Evolutionary conservation across 169 alveolate genomes (phyloP), one percentile per base, ranked within the genome.

Genomic region (Nephromyces sp.): DNA sequence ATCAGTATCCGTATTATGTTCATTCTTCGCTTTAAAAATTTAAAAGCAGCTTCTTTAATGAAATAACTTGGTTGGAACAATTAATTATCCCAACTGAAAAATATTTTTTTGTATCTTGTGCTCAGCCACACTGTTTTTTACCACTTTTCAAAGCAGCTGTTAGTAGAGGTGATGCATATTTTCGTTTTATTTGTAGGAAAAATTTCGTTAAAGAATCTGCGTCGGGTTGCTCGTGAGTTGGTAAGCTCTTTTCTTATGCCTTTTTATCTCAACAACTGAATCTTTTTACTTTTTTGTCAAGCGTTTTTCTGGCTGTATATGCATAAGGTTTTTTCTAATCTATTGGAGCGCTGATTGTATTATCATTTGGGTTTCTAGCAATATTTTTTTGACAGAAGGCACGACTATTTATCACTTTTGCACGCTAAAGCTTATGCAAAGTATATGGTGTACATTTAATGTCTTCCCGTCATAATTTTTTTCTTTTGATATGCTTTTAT

Each of bases 201-300:
- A 81, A 93, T 94, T 52, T 86, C 95, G 29, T 81, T 94, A 62
- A 92, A 90, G 82, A 94, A 96, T 76, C 88, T 96, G 32, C 91
- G 94, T 72, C 87, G 98, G 67, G 98, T 96, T 8, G 96, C 98
- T 29, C 85, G 90, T 76, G 99, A 96, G 73, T 82, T 96, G 68
- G 94, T 87, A 53, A 66, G 84, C 51, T 24, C 51, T 25, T n/a
- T 8, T 6, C 52, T 22, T 3, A 2, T 15, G 68, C 6, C 32
- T 1, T 43, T 5, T 6, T 25, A 6, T 68, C 25, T 51, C 15
- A 68, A 21, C 32, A 62, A 62, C 8, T 62, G n/a, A 8, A 62
- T 62, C 8, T n/a, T 62, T 62, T 8, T 62, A 15, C 68, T 21
- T 21, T 53, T n/a, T 15, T n/a, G 15, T 8, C 15, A 15, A n/a